Evolutionary conservation across 257 asterid genomes (phyloP).

Genomic region (Cynanchum wilfordii): DNA sequence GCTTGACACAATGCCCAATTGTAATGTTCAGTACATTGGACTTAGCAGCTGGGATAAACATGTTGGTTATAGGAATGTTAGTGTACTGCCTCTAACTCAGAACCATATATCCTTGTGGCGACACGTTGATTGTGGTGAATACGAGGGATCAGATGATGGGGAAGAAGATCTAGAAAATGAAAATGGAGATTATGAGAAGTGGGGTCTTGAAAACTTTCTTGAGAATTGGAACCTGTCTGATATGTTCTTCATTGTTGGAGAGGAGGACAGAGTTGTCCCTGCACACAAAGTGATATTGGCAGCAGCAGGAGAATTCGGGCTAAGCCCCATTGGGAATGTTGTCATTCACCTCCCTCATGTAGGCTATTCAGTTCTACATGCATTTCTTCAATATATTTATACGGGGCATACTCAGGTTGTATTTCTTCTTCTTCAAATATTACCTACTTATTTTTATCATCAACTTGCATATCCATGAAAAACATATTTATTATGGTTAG

Average conservation of each 20-base stretch:
- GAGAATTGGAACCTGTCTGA: slow-evolving; percentile 90
- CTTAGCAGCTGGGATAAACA: slow-evolving; percentile 98
- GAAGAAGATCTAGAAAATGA: slow-evolving; percentile 66
- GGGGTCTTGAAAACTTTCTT: slow-evolving; percentile 76
- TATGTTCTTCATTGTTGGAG: slow-evolving; percentile 65
- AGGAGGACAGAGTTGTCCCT: slow-evolving; percentile 67
- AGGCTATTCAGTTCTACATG: slow-evolving; percentile 55
- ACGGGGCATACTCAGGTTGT: slow-evolving; percentile 73
- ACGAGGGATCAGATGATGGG: slow-evolving; percentile 37
- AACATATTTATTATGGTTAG: not conserved
- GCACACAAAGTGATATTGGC: slow-evolving; percentile 84
- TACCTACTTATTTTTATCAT: not conserved
- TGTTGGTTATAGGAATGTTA: slow-evolving; percentile 86
- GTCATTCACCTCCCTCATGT: slow-evolving; percentile 48
- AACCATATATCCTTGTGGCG: slow-evolving; percentile 87
- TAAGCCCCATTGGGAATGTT: slow-evolving; percentile 40
- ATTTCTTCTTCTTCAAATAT: slow-evolving; percentile 15
- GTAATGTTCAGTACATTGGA: slow-evolving; percentile 82
- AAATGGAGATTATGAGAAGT: slow-evolving; percentile 50
- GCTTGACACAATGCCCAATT: slow-evolving; percentile 85
- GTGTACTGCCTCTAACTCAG: slow-evolving; percentile 72
- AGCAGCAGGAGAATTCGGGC: slow-evolving; percentile 61
- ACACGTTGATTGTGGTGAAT: slow-evolving; percentile 63
- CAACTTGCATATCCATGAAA: not conserved
- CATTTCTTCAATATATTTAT: slow-evolving; percentile 77